A percentile compares a stretch with the other conserved stretches of the same genome.
Evolutionary conservation across 1,284 basidiomycete genomes (phyloP).

Genomic region (Ustilago lituana): DNA sequence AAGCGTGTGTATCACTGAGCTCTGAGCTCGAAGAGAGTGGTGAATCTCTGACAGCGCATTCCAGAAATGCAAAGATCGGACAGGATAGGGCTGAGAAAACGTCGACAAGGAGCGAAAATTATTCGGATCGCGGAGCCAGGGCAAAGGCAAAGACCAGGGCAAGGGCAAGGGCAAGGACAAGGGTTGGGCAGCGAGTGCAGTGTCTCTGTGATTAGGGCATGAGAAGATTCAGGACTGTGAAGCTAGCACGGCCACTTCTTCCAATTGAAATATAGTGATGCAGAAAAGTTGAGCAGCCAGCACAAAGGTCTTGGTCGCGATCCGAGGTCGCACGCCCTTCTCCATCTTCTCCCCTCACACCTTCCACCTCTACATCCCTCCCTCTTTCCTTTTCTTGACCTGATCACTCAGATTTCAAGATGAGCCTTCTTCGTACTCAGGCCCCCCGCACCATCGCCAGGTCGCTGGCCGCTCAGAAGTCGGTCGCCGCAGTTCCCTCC

Average conservation of each 20-base stretch:
- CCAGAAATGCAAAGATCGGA: too few relatives aligned
- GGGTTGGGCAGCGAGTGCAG: background rate
- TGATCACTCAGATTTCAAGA: slow-evolving; percentile 21
- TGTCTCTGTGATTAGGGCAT: background rate
- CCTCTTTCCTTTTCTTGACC: slow-evolving; percentile 26
- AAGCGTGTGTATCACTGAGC: too few relatives aligned
- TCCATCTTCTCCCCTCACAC: slow-evolving; percentile 27
- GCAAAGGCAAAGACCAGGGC: too few relatives aligned
- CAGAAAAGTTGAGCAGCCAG: slow-evolving; percentile 11
- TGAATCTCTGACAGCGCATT: too few relatives aligned
- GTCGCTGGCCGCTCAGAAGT: slow-evolving; percentile 34
- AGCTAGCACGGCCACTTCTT: slow-evolving; percentile 29
- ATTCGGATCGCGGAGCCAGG: slow-evolving; percentile 32
- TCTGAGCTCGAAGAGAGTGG: too few relatives aligned
- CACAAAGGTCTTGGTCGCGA: background rate
- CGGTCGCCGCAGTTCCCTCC: slow-evolving; percentile 34
- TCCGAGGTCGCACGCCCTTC: slow-evolving; percentile 1
- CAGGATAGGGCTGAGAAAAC: background rate
- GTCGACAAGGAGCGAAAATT: slow-evolving; percentile 18
- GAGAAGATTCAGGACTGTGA: background rate
- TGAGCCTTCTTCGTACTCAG: slow-evolving; percentile 53
- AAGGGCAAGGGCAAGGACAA: slow-evolving; percentile 1
- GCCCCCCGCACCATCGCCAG: slow-evolving; percentile 44
- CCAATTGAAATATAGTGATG: slow-evolving; percentile 3
- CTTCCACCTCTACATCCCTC: slow-evolving; percentile 25